Conservation (phyloP, 148 eudicot genomes). For the Chenopodium album region DNA sequence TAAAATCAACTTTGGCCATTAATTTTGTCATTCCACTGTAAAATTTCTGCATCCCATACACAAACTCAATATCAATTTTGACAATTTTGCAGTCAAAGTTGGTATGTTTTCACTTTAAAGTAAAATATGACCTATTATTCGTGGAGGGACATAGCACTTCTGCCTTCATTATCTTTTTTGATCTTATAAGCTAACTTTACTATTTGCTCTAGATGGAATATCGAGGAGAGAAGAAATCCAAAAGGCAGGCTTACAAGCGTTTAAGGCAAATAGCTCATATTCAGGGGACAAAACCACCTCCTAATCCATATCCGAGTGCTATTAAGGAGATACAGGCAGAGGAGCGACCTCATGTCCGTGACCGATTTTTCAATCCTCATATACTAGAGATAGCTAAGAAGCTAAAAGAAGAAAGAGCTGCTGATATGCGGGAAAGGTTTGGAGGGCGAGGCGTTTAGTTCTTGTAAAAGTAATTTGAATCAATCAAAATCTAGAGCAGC, state of each 20-base stretch:
- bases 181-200: neutral
- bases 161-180: neutral
- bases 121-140: neutral
- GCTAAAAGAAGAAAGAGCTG: slow-evolving; percentile 51
- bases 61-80: neutral
- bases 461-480: neutral
- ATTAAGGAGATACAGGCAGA: slow-evolving; percentile 86
- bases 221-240: slow-evolving; percentile 54
- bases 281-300: slow-evolving; percentile 68
- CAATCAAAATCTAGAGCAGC: neutral
- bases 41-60: neutral
- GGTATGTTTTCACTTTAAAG: neutral
- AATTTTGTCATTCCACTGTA: neutral
- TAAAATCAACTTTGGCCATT: neutral
- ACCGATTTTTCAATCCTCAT: slow-evolving; percentile 61
- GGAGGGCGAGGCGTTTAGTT: slow-evolving; percentile 33
- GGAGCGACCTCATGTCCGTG: slow-evolving; percentile 65
- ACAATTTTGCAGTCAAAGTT: neutral
- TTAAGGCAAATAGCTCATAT: slow-evolving; percentile 65
- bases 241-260: slow-evolving; percentile 64
- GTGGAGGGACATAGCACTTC: neutral
- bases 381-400: slow-evolving; percentile 42
- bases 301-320: slow-evolving; percentile 88
- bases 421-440: slow-evolving; percentile 46
- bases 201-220: slow-evolving; percentile 68